Base-by-base conservation (phyloP, 2,329 filamentous ascomycete genomes). In the Colletotrichum tanaceti region DNA sequence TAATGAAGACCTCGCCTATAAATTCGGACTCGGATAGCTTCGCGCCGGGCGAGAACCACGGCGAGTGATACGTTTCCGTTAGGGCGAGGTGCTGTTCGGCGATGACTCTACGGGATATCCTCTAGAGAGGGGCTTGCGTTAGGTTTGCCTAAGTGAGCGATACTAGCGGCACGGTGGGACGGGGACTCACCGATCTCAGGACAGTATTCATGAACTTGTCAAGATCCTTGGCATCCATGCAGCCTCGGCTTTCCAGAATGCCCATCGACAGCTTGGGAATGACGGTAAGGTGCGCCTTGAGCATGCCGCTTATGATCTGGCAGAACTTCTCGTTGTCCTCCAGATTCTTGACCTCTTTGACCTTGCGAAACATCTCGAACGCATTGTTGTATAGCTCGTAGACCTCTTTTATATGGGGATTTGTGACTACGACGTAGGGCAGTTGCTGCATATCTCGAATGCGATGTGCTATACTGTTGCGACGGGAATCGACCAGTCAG, bases 301-400 rank as follows among this genome's bases (percentile, higher is more conserved):
- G 85, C 71, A 91, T 97, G 65, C 89, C 84, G 68, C 90, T 88
- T 68, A 99, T 90, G 65, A 93, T 84, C 63, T 92, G 87, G 83
- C 96, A 99, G 74, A 97, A 91, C 50, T 80, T 83, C 72, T 98
- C 94, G 77, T 99, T 99, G 75, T 98, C 95, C 39, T 97, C 92
- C 43, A 97, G 82, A 0, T 89, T 92, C 75, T 91, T 91, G 73
- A 99, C 90, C 76, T 97, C 93, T 58, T 90, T 90, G 47, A 98
- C 85, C 73, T 91, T 91, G 55, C 96, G 92, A 72, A 98, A 92
- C 61, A 86, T 90, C 77, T 99, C 96, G 75, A 99, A 99, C n/a
- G 96, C 95, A 73, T 90, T 90, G 81, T 98, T 97, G 83, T 99
- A 99, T 7, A 98, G 86, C 78, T 98, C 93, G 81, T 99, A 99